These are phyloP conservation scores for Podospora conica DNA, from an alignment of 495 filamentous ascomycete species.

Conservation along the genomic window DNA sequence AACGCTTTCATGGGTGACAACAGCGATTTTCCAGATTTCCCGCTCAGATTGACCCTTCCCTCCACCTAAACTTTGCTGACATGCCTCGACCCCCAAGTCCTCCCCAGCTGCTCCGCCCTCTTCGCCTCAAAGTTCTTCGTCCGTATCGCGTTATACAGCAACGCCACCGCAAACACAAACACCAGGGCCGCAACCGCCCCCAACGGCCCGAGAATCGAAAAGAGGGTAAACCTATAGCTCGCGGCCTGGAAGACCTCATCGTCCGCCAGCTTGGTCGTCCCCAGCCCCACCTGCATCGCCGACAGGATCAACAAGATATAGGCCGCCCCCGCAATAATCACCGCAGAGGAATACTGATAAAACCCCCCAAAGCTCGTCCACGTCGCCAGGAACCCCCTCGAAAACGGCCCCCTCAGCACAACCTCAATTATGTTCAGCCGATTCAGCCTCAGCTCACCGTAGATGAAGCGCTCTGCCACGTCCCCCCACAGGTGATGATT, in stretches of 20 bases:
- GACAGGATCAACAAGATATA: slow-evolving; percentile 51
- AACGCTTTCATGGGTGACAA: no score
- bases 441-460: slow-evolving; percentile 40
- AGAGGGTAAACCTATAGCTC: slow-evolving; percentile 51
- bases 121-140: slow-evolving; percentile 7
- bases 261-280: slow-evolving; percentile 29
- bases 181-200: background rate
- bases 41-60: no score
- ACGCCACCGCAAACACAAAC: slow-evolving; percentile 1
- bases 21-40: no score
- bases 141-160: slow-evolving; percentile 1
- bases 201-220: slow-evolving; percentile 36
- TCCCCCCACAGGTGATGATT: background rate
- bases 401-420: slow-evolving; percentile 6
- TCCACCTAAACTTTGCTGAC: no score
- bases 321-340: slow-evolving; percentile 39
- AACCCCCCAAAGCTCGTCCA: slow-evolving; percentile 33
- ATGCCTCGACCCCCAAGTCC: slow-evolving; percentile 2
- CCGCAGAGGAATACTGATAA: slow-evolving; percentile 45
- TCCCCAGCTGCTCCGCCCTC: background rate
- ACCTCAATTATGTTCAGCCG: slow-evolving; percentile 35
- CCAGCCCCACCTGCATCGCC: slow-evolving; percentile 56
- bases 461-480: slow-evolving; percentile 37
- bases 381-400: slow-evolving; percentile 21
- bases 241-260: slow-evolving; percentile 40